Conservation (phyloP, 345 rosid genomes). For the Eucalyptus dawsonii region DNA sequence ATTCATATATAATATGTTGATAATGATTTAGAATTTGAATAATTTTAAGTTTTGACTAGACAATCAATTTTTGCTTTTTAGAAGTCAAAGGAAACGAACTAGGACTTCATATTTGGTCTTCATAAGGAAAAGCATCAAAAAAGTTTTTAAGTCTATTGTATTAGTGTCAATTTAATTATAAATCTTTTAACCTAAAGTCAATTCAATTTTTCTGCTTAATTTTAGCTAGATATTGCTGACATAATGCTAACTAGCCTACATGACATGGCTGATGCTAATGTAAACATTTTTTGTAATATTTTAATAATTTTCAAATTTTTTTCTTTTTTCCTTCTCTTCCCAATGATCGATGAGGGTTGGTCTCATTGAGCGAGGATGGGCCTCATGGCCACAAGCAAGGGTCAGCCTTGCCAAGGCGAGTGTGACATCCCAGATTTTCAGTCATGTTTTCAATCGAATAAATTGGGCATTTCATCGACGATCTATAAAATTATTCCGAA, state of each 20-base stretch:
- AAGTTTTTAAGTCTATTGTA: neutral
- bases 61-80: neutral
- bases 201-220: rapidly evolving
- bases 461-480: too few species aligned
- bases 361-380: too few species aligned
- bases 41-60: neutral
- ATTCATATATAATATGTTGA: neutral
- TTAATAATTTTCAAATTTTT: rapidly evolving
- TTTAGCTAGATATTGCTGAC: too few species aligned
- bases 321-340: rapidly evolving
- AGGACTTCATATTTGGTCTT: neutral
- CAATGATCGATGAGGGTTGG: too few species aligned
- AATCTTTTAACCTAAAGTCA: neutral
- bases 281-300: too few species aligned
- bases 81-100: neutral
- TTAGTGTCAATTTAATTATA: too few species aligned
- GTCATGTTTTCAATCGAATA: too few species aligned
- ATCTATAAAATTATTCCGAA: too few species aligned
- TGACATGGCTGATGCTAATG: rapidly evolving
- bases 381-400: rapidly evolving
- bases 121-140: neutral
- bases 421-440: too few species aligned
- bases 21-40: neutral
- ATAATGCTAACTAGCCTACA: too few species aligned
- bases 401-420: rapidly evolving